Evolutionary conservation across 306 rosid species (phyloP).

Genomic region (Lathyrus aphaca): DNA sequence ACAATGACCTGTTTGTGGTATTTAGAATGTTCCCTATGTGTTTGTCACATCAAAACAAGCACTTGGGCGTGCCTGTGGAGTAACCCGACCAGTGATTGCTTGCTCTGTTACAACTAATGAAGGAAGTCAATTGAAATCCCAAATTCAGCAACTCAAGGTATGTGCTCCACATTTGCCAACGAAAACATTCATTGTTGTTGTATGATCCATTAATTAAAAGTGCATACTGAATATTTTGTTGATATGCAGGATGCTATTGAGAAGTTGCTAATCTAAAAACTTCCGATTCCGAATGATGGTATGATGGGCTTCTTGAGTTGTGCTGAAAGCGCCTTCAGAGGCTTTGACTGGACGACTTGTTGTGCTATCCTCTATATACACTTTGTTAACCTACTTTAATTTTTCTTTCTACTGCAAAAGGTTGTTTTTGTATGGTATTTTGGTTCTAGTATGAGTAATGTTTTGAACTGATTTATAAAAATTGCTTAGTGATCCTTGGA

Average conservation of each 20-base stretch:
- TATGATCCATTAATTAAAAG: background rate
- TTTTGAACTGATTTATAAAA: conserved; percentile 18
- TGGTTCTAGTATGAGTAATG: conserved; percentile 31
- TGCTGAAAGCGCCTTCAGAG: conserved; percentile 59
- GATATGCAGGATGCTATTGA: conserved; percentile 87
- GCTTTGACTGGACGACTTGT: conserved; percentile 82
- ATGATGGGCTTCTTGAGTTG: conserved; percentile 80
- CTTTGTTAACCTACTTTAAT: conserved; percentile 33
- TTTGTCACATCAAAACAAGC: conserved; percentile 94
- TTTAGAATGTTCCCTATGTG: conserved; percentile 85
- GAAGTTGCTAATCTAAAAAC: conserved; percentile 75
- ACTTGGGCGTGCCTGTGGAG: conserved; percentile 94
- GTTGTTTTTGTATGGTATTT: conserved; percentile 34
- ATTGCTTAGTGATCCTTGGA: conserved; percentile 2
- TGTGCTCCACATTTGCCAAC: background rate
- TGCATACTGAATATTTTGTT: conserved; percentile 27
- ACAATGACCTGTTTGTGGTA: conserved; percentile 17
- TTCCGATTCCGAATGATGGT: conserved; percentile 66
- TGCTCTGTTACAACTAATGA: conserved; percentile 88
- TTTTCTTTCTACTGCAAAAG: conserved; percentile 34
- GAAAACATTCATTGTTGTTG: background rate
- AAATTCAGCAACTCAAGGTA: conserved; percentile 87
- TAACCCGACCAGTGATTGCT: conserved; percentile 87
- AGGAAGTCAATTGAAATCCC: conserved; percentile 92
- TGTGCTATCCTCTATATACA: conserved; percentile 35